A percentile compares a stretch with the other conserved stretches of the same genome.
Evolutionary conservation across 2,329 filamentous ascomycete genomes (phyloP).

Genomic region (Xylaria sp.): DNA sequence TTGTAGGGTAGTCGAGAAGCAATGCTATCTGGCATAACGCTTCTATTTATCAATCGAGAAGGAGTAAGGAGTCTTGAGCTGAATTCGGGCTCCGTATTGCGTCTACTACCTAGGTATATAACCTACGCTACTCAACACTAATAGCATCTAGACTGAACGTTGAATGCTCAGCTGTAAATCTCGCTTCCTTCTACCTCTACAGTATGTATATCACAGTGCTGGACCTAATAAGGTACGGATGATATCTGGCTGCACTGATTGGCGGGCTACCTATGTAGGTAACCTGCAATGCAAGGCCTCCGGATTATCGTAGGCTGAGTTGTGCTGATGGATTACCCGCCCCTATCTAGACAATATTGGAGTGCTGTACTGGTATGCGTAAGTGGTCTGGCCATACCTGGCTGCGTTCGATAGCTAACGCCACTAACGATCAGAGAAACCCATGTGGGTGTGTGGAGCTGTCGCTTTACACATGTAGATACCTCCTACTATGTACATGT

Average conservation of each 20-base stretch:
- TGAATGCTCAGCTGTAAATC: conserved; percentile 10
- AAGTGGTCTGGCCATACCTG: conserved; percentile 24
- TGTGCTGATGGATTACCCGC: conserved; percentile 9
- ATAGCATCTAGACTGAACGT: conserved; percentile 11
- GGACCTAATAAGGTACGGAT: conserved; percentile 14
- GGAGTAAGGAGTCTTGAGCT: conserved; percentile 2
- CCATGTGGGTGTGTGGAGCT: neutral
- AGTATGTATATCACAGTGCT: neutral
- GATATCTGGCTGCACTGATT: neutral
- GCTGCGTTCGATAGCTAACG: conserved; percentile 22
- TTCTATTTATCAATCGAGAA: conserved; percentile 19
- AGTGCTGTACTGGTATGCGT: conserved; percentile 3
- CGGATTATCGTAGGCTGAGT: conserved; percentile 8
- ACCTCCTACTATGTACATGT: too few relatives aligned
- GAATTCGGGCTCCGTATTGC: conserved; percentile 15
- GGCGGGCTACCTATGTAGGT: neutral
- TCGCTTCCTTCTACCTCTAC: neutral
- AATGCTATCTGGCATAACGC: neutral
- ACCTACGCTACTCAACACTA: neutral
- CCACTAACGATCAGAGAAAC: conserved; percentile 16
- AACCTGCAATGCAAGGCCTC: neutral
- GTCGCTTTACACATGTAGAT: too few relatives aligned
- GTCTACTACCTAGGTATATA: neutral
- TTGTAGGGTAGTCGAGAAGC: conserved; percentile 15
- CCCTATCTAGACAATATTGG: conserved; percentile 26